Evolutionary conservation across 2,329 filamentous ascomycete species (phyloP).

Genomic region (Alternaria sp.): DNA sequence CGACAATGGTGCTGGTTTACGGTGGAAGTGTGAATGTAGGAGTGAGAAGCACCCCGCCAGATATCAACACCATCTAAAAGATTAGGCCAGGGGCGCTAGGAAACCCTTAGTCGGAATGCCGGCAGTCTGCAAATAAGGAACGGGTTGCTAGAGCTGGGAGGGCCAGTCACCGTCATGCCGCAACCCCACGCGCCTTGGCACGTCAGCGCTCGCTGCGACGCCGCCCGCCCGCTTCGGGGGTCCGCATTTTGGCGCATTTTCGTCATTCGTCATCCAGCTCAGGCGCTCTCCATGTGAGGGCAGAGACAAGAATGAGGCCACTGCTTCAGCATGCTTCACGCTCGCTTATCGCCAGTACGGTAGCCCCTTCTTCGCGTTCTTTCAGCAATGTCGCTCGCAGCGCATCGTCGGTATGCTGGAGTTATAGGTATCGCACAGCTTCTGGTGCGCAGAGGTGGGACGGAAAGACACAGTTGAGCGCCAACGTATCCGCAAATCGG

Average conservation of each 20-base stretch:
- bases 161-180: constrained; percentile 23
- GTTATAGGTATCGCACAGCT: constrained; percentile 38
- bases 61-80: background rate
- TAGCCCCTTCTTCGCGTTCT: constrained; percentile 19
- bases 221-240: constrained; percentile 7
- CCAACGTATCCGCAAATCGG: background rate
- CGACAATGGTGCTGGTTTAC: background rate
- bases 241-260: constrained; percentile 17
- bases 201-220: constrained; percentile 28
- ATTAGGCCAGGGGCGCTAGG: constrained; percentile 16
- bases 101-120: constrained; percentile 28
- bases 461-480: constrained; percentile 8
- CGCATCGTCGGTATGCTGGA: constrained; percentile 33
- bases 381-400: constrained; percentile 13
- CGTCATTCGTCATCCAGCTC: constrained; percentile 18
- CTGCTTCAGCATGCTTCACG: constrained; percentile 51
- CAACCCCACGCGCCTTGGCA: constrained; percentile 33
- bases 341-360: constrained; percentile 28
- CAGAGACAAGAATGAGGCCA: constrained; percentile 45
- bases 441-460: constrained; percentile 17
- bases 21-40: background rate
- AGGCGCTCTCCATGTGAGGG: constrained; percentile 31
- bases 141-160: background rate
- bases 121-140: constrained; percentile 14
- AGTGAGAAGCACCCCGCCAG: background rate